Evolutionary conservation across 148 eudicot species (phyloP).

Genomic region (Arbutus unedo): DNA sequence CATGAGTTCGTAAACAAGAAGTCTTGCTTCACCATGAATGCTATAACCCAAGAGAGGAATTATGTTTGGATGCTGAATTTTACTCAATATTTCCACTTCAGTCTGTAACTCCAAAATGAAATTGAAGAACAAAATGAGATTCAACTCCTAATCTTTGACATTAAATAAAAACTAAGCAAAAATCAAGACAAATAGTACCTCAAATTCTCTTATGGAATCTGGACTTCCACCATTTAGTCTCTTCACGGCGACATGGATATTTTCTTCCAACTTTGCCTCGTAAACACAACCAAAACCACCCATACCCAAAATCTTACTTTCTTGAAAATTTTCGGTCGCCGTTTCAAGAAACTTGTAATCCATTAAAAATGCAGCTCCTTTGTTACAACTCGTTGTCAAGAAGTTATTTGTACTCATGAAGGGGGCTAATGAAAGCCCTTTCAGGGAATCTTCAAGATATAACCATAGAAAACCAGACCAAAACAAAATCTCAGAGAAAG

Average conservation of each 20-base stretch:
- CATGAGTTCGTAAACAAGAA: constrained; percentile 62
- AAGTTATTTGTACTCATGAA: constrained; percentile 31
- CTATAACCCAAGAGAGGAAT: constrained; percentile 57
- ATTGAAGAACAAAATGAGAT: constrained; percentile 14
- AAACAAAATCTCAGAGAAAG: constrained; percentile 10
- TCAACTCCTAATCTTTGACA: neutral
- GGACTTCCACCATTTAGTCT: constrained; percentile 46
- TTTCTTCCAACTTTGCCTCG: constrained; percentile 46
- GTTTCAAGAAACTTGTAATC: constrained; percentile 57
- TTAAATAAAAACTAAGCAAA: neutral
- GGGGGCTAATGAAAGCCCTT: constrained; percentile 27
- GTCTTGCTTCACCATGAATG: constrained; percentile 49
- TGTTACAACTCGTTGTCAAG: constrained; percentile 27
- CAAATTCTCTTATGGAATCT: constrained; percentile 47
- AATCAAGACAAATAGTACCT: constrained; percentile 33
- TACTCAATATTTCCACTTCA: constrained; percentile 52
- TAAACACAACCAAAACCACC: constrained; percentile 71
- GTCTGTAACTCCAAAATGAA: constrained; percentile 35
- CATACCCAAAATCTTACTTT: constrained; percentile 45
- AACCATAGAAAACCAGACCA: neutral
- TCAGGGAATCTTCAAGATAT: constrained; percentile 26
- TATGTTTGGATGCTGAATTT: constrained; percentile 62
- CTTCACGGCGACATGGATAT: constrained; percentile 50
- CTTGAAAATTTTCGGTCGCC: constrained; percentile 43
- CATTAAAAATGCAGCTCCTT: constrained; percentile 33